Base-by-base conservation (phyloP, 805 yeast genomes). In the Barnettozyma sucrosica region DNA sequence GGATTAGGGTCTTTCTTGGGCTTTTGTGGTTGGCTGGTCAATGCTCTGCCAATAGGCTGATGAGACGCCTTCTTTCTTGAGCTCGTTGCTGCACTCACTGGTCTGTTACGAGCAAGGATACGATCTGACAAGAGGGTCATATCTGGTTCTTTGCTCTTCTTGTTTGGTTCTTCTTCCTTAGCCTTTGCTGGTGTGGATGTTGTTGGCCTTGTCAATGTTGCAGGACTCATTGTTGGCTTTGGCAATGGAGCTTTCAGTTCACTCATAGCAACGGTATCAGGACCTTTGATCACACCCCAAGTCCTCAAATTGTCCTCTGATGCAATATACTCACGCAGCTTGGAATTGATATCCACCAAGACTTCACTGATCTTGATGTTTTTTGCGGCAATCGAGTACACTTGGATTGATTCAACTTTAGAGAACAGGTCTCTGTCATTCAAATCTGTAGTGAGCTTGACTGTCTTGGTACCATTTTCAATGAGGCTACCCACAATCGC, bases 401-500 rank as follows among this genome's bases (percentile, higher is more conserved):
- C 66, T 42, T 67, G 74, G 7, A 74, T 59, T 3, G 70, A 55
- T 11, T 55, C 48, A 0, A 75, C 53, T 1, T 51, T 43, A 5
- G 59, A 67, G 48, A 73, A 72, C 3, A 24, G 16, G 1, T 54
- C 53, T 41, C 64, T 51, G 3, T 62, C 63, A 2, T 52, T 57
- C 21, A 68, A 48, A 9, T 55, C 59, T 1, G 45, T 45, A 10
- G 69, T 55, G 48, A 64, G 7, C 53, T 59, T 46, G 53, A 56
- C 43, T 0, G 47, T 32, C 59, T 33, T 18, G 20, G 25, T 10
- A 44, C 25, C 38, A 7, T 16, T 30, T 18, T 51, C 58, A n/a
- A 49, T 33, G 2, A 46, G 37, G 7, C 37, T 50, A 0, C 81
- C 81, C 1, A 67, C 59, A 13, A 74, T 67, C 3, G 75, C 53